Conservation (phyloP, 2,329 filamentous ascomycete species). For the Aspergillus glaucus region DNA sequence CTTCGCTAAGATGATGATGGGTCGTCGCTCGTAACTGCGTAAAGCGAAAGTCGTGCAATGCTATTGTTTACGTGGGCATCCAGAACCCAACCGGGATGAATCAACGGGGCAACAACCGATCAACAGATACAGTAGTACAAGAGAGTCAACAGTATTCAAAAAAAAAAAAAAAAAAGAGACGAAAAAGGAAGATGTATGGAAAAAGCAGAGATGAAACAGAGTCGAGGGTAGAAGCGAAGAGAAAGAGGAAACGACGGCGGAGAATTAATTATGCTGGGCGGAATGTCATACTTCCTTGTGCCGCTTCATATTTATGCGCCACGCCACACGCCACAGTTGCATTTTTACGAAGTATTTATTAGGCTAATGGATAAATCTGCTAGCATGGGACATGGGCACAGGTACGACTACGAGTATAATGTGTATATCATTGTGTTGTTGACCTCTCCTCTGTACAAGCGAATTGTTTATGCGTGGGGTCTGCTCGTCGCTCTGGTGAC, state of each 20-base stretch:
- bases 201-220: background rate
- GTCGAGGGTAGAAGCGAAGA: background rate
- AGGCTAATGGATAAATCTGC: no score
- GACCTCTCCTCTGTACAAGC: background rate
- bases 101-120: no score
- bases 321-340: background rate
- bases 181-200: background rate
- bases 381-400: no score
- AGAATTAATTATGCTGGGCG: background rate
- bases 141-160: no score
- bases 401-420: no score
- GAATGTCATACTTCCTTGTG: background rate
- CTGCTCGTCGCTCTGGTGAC: no score
- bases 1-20: no score
- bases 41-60: conserved; percentile 4
- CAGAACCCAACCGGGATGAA: conserved; percentile 8
- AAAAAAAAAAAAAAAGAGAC: background rate
- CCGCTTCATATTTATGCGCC: background rate
- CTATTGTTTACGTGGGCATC: conserved; percentile 17
- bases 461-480: no score
- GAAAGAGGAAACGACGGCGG: background rate
- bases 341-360: no score
- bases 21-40: conserved; percentile 4
- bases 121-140: no score
- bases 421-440: no score